Evolutionary conservation across 306 rosid species (phyloP).

Genomic region (Glycyrrhiza uralensis): DNA sequence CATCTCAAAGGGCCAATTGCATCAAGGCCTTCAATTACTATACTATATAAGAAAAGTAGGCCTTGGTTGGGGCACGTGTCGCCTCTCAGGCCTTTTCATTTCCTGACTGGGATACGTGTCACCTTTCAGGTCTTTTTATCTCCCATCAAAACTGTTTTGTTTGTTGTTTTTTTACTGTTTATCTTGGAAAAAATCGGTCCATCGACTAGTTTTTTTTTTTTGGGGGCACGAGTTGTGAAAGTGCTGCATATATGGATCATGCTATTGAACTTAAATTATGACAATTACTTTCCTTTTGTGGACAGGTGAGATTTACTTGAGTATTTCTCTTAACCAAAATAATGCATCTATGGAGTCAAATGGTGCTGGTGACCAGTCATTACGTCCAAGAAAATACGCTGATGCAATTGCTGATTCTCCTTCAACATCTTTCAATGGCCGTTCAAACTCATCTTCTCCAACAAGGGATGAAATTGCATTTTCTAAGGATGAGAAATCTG

Average conservation of each 20-base stretch:
- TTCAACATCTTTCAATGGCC: too few relatives aligned
- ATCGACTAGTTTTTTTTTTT: too few relatives aligned
- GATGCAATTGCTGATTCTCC: conserved; percentile 1
- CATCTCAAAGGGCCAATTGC: conserved; percentile 16
- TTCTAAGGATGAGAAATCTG: conserved; percentile 40
- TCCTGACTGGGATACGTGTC: too few relatives aligned
- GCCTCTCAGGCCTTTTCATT: too few relatives aligned
- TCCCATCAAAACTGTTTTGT: too few relatives aligned
- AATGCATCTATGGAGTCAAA: conserved; percentile 33
- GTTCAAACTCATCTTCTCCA: too few relatives aligned
- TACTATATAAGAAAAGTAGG: too few relatives aligned
- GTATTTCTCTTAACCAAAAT: conserved; percentile 39
- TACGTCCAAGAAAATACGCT: conserved; percentile 5
- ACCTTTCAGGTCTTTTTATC: too few relatives aligned
- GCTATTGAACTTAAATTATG: background rate
- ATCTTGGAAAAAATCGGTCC: too few relatives aligned
- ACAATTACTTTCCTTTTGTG: conserved; percentile 1
- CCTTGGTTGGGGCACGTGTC: too few relatives aligned
- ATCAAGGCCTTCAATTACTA: background rate
- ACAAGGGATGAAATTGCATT: too few relatives aligned
- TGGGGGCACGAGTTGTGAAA: background rate
- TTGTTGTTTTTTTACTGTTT: too few relatives aligned
- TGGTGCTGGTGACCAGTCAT: conserved; percentile 5
- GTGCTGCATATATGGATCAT: background rate
- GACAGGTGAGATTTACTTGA: conserved; percentile 70